Base-by-base conservation (phyloP, 1,284 basidiomycete genomes). In the Cryptococcus wingfieldii region DNA sequence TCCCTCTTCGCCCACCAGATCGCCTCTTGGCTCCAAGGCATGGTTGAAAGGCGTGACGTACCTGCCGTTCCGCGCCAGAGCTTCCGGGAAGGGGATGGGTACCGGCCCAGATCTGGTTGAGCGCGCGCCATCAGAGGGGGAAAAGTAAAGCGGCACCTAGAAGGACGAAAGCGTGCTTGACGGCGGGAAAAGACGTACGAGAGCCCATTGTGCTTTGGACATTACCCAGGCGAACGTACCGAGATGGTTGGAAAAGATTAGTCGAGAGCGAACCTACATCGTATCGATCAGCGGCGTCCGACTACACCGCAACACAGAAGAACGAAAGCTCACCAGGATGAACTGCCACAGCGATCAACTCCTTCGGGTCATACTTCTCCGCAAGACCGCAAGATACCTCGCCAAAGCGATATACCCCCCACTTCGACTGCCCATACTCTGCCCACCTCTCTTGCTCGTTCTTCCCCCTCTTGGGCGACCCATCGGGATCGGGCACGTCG, bases 351-450 rank as follows among this genome's bases (percentile, higher is more conserved):
- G 62, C 61, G 37, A 74, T 60, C 34, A 74, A 50, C 44, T 68
- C 58, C 23, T 60, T 65, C 18, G 39, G 41, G 31, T 60, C 64
- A 49, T 70, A 68, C 16, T 54, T 43, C n/a, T n/a, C n/a, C n/a
- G n/a, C n/a, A n/a, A n/a, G 51, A 54, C 50, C 43, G 70, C 49
- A 8, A 72, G 43, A 34, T 61, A 69, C 27, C 61, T 62, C 5
- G 66, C 65, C 4, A 71, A 47, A 7, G 71, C 70, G 27, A 72
- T 61, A 58, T 70, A n/a, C 54, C 5, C 68, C 83, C 61, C 74
- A 77, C 77, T 85, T 85, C 59, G 79, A 80, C 64, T 83, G 80
- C 9, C 64, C 62, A 61, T 84, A 84, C 45, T 82, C 74, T 0
- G 58, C 45, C 52, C 60, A 61, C 4, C 64, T 53, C 4, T 58